Evolutionary conservation across 2,329 filamentous ascomycete genomes (phyloP).

Genomic region (Grosmannia clavigera): DNA sequence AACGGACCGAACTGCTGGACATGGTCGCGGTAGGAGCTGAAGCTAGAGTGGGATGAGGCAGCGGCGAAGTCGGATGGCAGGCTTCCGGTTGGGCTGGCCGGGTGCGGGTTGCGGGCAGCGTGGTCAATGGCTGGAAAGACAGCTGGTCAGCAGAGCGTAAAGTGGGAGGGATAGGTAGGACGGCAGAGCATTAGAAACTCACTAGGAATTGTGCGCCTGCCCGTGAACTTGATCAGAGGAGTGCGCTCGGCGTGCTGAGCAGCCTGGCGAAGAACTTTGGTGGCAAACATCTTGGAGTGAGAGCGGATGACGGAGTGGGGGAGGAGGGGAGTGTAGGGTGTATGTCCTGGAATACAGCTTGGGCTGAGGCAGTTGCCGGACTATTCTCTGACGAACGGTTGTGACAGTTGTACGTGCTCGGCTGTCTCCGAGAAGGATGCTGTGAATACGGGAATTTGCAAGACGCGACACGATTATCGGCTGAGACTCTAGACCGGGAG

Average conservation of each 20-base stretch:
- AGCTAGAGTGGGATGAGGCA: slow-evolving; percentile 42
- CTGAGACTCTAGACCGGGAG: not conserved
- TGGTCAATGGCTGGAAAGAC: slow-evolving; percentile 45
- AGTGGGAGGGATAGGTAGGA: not conserved
- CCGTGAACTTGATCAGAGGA: slow-evolving; percentile 50
- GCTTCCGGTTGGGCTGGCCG: slow-evolving; percentile 51
- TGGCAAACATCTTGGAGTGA: slow-evolving; percentile 35
- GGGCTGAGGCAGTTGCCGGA: not conserved
- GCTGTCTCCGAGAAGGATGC: no score
- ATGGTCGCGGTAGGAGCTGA: slow-evolving; percentile 66
- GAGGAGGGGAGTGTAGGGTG: not conserved
- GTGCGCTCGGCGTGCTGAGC: slow-evolving; percentile 46
- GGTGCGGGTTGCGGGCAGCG: slow-evolving; percentile 54
- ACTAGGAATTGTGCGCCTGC: slow-evolving; percentile 48
- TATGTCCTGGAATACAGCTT: not conserved
- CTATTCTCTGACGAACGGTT: no score
- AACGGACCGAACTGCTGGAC: slow-evolving; percentile 70
- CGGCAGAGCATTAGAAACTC: slow-evolving; percentile 16
- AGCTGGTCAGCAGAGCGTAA: not conserved
- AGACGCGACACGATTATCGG: no score
- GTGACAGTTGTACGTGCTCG: no score
- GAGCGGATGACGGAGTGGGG: not conserved
- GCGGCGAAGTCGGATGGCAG: slow-evolving; percentile 44
- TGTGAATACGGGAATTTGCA: no score
- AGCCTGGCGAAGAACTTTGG: slow-evolving; percentile 44